Evolutionary conservation across 176 grass and related monocot species (phyloP).

Genomic region (Bothriochloa decipiens): DNA sequence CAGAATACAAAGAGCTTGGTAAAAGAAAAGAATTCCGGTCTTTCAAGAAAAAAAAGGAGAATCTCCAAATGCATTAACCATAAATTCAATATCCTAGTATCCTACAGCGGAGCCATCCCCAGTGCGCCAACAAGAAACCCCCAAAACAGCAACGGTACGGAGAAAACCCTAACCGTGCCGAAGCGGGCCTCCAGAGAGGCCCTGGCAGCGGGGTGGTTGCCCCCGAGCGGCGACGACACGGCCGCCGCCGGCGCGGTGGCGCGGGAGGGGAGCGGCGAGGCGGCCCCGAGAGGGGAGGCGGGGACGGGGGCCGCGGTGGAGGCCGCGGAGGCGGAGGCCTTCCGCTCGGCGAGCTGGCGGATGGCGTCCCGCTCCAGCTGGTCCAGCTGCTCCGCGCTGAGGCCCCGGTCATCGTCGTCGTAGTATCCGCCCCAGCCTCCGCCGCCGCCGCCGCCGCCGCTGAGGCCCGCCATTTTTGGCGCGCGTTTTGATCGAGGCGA

Average conservation of each 20-base stretch:
- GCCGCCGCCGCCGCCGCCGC: conserved; percentile 32
- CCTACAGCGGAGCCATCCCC: neutral
- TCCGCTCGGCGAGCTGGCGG: conserved; percentile 72
- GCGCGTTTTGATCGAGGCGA: conserved; percentile 7
- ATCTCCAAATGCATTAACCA: neutral
- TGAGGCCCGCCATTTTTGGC: conserved; percentile 46
- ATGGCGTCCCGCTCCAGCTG: conserved; percentile 83
- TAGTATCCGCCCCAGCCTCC: conserved; percentile 21
- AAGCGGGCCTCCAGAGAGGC: conserved; percentile 58
- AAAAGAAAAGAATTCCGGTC: conserved; percentile 22
- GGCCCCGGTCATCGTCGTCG: conserved; percentile 76
- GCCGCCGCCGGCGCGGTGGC: conserved; percentile 11
- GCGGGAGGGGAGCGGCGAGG: conserved; percentile 54
- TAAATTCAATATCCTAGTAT: conserved; percentile 6
- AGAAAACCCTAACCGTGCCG: conserved; percentile 60
- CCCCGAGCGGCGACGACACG: conserved; percentile 28
- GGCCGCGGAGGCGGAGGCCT: conserved; percentile 54
- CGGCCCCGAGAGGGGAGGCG: conserved; percentile 20
- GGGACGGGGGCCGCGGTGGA: conserved; percentile 50
- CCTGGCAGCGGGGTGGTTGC: conserved; percentile 46
- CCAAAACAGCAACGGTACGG: neutral
- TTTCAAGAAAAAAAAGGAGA: neutral
- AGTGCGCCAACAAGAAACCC: neutral
- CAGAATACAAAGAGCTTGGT: neutral
- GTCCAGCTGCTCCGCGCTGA: conserved; percentile 82